Conservation (phyloP, 2,329 filamentous ascomycete species). For the Paecilomyces niveus region DNA sequence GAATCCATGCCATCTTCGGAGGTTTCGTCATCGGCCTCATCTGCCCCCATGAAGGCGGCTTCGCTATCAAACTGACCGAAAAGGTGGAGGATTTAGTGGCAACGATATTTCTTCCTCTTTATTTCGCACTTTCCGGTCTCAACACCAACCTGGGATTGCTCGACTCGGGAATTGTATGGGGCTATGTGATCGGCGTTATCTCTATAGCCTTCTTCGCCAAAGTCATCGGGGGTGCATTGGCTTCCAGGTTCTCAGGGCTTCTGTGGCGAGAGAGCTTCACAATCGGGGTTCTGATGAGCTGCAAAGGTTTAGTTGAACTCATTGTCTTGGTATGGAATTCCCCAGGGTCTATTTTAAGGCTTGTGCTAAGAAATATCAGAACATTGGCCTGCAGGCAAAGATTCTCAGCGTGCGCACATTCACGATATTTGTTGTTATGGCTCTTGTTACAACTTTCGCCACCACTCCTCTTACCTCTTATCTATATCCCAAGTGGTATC, state of each 20-base stretch:
- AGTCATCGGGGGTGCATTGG: slow-evolving; percentile 72
- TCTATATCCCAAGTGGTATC: slow-evolving; percentile 72
- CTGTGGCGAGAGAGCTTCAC: slow-evolving; percentile 86
- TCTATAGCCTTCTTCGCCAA: slow-evolving; percentile 78
- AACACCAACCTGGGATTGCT: slow-evolving; percentile 82
- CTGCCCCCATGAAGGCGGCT: slow-evolving; percentile 81
- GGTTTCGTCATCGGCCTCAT: slow-evolving; percentile 86
- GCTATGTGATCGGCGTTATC: slow-evolving; percentile 78
- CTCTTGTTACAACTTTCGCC: slow-evolving; percentile 73
- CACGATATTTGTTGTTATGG: slow-evolving; percentile 94
- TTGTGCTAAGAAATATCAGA: slow-evolving; percentile 34
- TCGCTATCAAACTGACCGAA: slow-evolving; percentile 83
- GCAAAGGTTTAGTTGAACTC: slow-evolving; percentile 88
- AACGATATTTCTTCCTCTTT: slow-evolving; percentile 77
- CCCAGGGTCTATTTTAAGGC: slow-evolving; percentile 4
- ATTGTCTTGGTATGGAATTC: slow-evolving; percentile 72
- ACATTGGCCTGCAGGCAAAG: slow-evolving; percentile 74
- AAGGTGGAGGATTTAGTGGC: slow-evolving; percentile 90
- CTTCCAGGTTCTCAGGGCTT: slow-evolving; percentile 67
- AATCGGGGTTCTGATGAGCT: slow-evolving; percentile 90
- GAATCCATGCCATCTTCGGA: slow-evolving; percentile 90
- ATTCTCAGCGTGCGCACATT: slow-evolving; percentile 78
- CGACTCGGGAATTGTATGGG: slow-evolving; percentile 77
- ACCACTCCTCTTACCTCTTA: slow-evolving; percentile 69
- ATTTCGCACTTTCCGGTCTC: slow-evolving; percentile 86